These are phyloP conservation scores for Micractinium sp. DNA, from an alignment of 139 green algal species.

Conservation along the genomic window DNA sequence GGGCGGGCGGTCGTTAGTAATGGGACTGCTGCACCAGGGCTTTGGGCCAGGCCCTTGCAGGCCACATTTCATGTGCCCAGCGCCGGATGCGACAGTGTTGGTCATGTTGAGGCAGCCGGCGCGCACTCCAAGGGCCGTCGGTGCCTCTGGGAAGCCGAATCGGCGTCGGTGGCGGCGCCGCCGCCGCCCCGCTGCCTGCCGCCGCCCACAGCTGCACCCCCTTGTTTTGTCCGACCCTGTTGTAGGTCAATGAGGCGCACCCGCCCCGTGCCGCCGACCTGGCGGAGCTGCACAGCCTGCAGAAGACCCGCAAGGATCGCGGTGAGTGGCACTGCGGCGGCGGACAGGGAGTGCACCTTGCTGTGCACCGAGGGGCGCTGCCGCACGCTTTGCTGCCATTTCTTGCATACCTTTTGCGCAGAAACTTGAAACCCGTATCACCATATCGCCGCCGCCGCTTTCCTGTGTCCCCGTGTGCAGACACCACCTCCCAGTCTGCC, in stretches of 20 bases:
- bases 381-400: no score
- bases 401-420: no score
- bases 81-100: neutral
- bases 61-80: neutral
- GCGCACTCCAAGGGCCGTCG: neutral
- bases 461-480: neutral
- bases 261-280: conserved; percentile 44
- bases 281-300: conserved; percentile 45
- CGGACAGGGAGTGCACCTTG: neutral
- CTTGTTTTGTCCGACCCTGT: no score
- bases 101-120: neutral
- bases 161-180: neutral
- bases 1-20: conserved; percentile 11
- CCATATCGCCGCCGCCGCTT: neutral
- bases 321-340: neutral
- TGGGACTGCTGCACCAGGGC: neutral
- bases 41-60: neutral
- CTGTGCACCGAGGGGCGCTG: neutral
- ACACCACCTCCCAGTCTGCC: conserved; percentile 13
- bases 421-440: no score
- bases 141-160: neutral
- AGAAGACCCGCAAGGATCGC: conserved; percentile 49
- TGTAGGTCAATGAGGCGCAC: conserved; percentile 46
- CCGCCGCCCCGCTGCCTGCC: neutral
- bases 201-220: no score